Evolutionary conservation across 2,329 filamentous ascomycete species (phyloP), one percentile per base, ranked within the genome.

Genomic region (Cladophialophora yegresii): DNA sequence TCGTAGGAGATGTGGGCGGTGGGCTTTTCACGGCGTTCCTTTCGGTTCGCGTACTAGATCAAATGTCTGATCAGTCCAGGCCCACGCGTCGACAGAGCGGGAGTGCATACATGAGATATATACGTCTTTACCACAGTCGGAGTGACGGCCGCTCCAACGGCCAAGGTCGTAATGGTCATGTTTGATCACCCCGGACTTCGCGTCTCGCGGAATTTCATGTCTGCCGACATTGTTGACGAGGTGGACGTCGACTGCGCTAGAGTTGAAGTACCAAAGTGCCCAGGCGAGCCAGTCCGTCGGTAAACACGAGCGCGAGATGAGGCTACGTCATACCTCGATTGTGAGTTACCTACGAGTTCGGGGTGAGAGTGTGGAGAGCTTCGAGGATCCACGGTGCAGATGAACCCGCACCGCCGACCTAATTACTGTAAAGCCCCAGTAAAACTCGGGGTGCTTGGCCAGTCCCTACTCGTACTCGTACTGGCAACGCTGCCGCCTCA

Each of bases 1-100:
- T 98, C 91, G 79, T 99, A 99, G 59, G 92, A 93, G 62, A 99
- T 87, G 75, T 96, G 91, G 0, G 90, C 90, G 1, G 91, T 96
- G 0, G 93, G 93, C 68, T 93, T 93, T 69, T 93, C 82, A 67
- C 84, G 87, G 32, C 89, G 82, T 1, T 87, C 84, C 73, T 89
- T 90, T 69, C 90, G 88, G 73, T 96, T 89, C 66, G 96, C 81
- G 77, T 95, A 97, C 89, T 95, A 73, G 61, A 50, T n/a, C n/a
- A n/a, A n/a, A n/a, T 62, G 62, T 69, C 26, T 66, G 65, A 51
- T 43, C 50, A 23, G 43, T 50, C 20, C 13, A 10, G n/a, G 33
- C 20, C 36, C 47, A 58, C 22, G 30, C 23, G 47, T 26, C 47
- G n/a, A 9, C 23, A 62, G 47, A 28, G 16, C 40, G 47, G 50